Percentiles rank a stretch among this genome's conserved stretches.
phyloP scores from a whole-genome alignment of 1,139 yeast genomes.

The Zygoascus sp. region DNA sequence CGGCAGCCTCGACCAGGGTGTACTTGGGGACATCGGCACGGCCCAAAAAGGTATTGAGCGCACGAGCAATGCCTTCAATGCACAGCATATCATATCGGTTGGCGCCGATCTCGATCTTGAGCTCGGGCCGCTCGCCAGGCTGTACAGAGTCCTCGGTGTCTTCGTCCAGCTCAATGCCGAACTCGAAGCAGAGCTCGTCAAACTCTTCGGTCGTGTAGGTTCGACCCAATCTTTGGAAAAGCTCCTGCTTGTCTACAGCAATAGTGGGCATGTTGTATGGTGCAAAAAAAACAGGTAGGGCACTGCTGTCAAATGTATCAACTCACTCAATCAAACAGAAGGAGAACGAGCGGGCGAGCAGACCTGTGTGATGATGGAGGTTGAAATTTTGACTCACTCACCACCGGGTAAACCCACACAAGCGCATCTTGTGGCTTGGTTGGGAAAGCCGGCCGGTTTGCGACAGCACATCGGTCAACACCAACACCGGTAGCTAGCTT shows the following conservation, averaged over 20 bases:
- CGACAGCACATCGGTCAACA: constrained; percentile 1
- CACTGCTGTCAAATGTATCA: too few relatives aligned
- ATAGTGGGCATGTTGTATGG: constrained; percentile 76
- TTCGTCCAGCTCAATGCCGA: constrained; percentile 96
- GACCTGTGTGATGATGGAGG: too few relatives aligned
- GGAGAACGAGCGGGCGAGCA: too few relatives aligned
- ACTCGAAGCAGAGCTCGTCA: constrained; percentile 95
- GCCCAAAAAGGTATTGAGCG: constrained; percentile 86
- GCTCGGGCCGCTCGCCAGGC: constrained; percentile 84
- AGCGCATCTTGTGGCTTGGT: too few relatives aligned
- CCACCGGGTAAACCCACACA: too few relatives aligned
- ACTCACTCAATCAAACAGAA: too few relatives aligned
- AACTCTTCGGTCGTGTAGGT: constrained; percentile 85
- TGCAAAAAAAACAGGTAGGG: constrained; percentile 1
- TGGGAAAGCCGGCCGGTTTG: too few relatives aligned
- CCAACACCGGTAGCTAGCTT: background rate
- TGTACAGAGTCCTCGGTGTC: constrained; percentile 50
- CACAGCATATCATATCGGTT: constrained; percentile 97
- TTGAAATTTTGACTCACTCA: background rate
- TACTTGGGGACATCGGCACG: constrained; percentile 60
- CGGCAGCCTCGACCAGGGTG: constrained; percentile 50
- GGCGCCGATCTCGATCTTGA: constrained; percentile 96
- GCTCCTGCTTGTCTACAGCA: constrained; percentile 89
- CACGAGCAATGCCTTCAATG: constrained; percentile 96
- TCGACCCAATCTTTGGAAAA: constrained; percentile 75